Conservation (phyloP, 2,329 filamentous ascomycete species). For the Hymenoscyphus infarciens region DNA sequence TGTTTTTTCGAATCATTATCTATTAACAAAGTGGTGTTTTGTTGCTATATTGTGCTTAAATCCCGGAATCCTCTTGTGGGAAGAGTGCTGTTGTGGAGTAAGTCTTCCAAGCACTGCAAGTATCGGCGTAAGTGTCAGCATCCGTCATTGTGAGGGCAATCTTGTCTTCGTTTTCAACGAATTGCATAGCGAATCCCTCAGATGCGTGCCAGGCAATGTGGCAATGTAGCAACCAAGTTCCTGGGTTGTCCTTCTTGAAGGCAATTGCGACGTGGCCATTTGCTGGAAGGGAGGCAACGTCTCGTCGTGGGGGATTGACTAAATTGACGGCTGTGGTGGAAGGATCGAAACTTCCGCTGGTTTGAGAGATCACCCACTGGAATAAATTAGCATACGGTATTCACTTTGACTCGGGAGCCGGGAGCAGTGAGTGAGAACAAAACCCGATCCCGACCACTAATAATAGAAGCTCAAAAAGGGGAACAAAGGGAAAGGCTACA, state of each 20-base stretch:
- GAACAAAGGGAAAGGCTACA: too few relatives aligned
- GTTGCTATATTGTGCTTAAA: slow-evolving; percentile 16
- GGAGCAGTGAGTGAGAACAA: too few relatives aligned
- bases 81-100: slow-evolving; percentile 21
- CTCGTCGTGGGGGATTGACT: slow-evolving; percentile 49
- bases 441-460: too few relatives aligned
- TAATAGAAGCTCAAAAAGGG: too few relatives aligned
- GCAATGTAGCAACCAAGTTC: slow-evolving; percentile 36
- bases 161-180: slow-evolving; percentile 40
- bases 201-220: slow-evolving; percentile 51
- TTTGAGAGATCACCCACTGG: slow-evolving; percentile 42
- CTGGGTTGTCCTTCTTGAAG: slow-evolving; percentile 35
- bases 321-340: slow-evolving; percentile 32
- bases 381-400: too few relatives aligned
- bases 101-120: slow-evolving; percentile 25
- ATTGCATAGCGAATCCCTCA: slow-evolving; percentile 49
- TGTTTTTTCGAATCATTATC: background rate
- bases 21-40: background rate
- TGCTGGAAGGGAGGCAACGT: slow-evolving; percentile 46
- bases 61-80: slow-evolving; percentile 31
- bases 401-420: too few relatives aligned
- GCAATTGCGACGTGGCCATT: slow-evolving; percentile 33
- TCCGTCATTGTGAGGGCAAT: slow-evolving; percentile 22
- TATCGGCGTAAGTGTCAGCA: slow-evolving; percentile 17
- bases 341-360: slow-evolving; percentile 35